Evolutionary conservation across 2,329 filamentous ascomycete species (phyloP).

Genomic region (Microdochium trichocladiopsis): DNA sequence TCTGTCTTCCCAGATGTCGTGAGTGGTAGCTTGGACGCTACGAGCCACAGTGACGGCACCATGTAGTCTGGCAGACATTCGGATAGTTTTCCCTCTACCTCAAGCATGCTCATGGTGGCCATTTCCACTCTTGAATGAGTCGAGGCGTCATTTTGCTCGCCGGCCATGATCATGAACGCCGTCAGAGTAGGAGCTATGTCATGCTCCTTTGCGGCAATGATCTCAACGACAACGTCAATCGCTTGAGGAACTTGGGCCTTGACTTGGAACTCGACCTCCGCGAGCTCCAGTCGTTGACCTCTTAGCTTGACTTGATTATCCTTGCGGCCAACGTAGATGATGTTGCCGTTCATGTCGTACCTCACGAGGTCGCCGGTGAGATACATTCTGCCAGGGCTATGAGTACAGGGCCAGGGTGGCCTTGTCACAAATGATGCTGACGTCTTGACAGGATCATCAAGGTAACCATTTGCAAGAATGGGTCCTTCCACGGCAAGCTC

Average conservation of each 20-base stretch:
- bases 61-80: background rate
- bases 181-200: background rate
- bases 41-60: background rate
- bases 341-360: constrained; percentile 20
- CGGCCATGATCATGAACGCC: background rate
- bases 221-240: background rate
- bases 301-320: constrained; percentile 5
- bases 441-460: constrained; percentile 34
- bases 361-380: constrained; percentile 31
- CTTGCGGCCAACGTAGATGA: constrained; percentile 13
- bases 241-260: background rate
- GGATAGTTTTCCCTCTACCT: background rate
- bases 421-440: constrained; percentile 31
- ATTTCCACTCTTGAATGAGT: background rate
- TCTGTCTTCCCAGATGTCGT: background rate
- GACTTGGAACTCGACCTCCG: constrained; percentile 1
- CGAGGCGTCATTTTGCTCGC: background rate
- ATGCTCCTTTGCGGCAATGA: background rate
- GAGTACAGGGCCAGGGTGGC: constrained; percentile 24
- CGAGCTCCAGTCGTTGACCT: constrained; percentile 4
- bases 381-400: constrained; percentile 20
- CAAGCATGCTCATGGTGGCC: background rate
- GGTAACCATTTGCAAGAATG: constrained; percentile 33
- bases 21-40: background rate
- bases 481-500: constrained; percentile 22